These are phyloP conservation scores for Aureobasidium pullulans DNA, from an alignment of 2,329 filamentous ascomycete genomes.

Conservation along the genomic window DNA sequence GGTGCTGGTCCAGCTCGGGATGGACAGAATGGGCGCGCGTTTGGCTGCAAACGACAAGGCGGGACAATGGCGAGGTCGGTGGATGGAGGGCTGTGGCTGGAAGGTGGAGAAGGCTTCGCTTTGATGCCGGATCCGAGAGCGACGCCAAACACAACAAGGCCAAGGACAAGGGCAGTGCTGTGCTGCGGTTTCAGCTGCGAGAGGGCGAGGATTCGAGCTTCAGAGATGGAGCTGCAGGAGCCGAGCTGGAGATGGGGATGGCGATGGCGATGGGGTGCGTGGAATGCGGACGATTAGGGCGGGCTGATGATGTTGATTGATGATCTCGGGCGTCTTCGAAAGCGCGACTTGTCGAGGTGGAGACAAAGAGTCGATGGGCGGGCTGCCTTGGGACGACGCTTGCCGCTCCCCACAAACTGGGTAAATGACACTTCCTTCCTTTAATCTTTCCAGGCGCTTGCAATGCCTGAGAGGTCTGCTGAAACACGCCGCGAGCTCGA, in stretches of 20 bases:
- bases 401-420: too few species aligned
- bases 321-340: background rate
- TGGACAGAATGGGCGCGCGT: background rate
- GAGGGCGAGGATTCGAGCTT: background rate
- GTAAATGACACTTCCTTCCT: background rate
- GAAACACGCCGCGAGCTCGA: background rate
- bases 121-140: slow-evolving; percentile 3
- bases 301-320: background rate
- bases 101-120: slow-evolving; percentile 5
- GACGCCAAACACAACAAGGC: background rate
- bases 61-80: slow-evolving; percentile 2
- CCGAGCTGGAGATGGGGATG: background rate
- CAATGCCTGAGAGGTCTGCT: background rate
- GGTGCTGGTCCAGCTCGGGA: background rate
- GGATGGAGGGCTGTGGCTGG: slow-evolving; percentile 2
- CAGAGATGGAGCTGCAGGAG: background rate
- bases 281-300: background rate
- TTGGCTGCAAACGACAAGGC: slow-evolving; percentile 7
- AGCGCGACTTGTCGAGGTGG: background rate
- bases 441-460: slow-evolving; percentile 1
- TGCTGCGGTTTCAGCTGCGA: background rate
- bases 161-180: background rate
- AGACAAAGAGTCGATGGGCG: too few species aligned
- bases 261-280: background rate
- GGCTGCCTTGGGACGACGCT: too few species aligned